Evolutionary conservation across 805 yeast species (phyloP).

Genomic region (Suhomyces prunicola): DNA sequence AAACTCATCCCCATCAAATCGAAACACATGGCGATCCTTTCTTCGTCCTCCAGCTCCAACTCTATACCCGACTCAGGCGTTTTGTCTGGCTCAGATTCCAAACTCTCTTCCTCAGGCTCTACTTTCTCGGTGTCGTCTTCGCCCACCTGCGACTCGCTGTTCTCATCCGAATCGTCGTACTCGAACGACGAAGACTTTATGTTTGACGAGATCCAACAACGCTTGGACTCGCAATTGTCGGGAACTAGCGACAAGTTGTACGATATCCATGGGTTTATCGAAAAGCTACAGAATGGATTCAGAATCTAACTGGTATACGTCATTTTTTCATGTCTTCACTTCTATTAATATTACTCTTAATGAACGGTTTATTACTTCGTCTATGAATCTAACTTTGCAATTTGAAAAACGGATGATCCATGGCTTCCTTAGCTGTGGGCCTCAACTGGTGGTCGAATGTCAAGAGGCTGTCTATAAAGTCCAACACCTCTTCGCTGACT

Average conservation of each 20-base stretch:
- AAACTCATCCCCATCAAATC: constrained; percentile 15
- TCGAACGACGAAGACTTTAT: constrained; percentile 21
- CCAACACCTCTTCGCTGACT: constrained; percentile 65
- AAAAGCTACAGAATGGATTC: constrained; percentile 22
- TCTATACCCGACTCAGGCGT: constrained; percentile 9
- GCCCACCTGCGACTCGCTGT: neutral
- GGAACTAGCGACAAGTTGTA: constrained; percentile 23
- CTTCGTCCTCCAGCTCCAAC: constrained; percentile 4
- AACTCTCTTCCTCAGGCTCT: neutral
- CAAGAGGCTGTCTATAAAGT: constrained; percentile 74
- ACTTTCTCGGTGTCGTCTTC: neutral
- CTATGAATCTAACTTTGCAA: neutral
- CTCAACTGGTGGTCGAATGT: constrained; percentile 87
- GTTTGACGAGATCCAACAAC: constrained; percentile 22
- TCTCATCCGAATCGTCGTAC: constrained; percentile 6
- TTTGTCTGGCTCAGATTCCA: neutral
- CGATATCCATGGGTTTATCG: constrained; percentile 22
- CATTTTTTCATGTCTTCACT: neutral
- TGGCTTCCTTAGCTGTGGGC: constrained; percentile 84
- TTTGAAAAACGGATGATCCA: constrained; percentile 57
- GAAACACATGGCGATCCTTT: neutral
- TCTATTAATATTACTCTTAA: neutral
- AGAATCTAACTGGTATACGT: neutral
- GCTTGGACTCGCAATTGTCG: constrained; percentile 20
- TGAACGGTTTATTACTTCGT: neutral